Evolutionary conservation across 495 filamentous ascomycete species (phyloP).

Genomic region (Aspergillus egyptiacus): DNA sequence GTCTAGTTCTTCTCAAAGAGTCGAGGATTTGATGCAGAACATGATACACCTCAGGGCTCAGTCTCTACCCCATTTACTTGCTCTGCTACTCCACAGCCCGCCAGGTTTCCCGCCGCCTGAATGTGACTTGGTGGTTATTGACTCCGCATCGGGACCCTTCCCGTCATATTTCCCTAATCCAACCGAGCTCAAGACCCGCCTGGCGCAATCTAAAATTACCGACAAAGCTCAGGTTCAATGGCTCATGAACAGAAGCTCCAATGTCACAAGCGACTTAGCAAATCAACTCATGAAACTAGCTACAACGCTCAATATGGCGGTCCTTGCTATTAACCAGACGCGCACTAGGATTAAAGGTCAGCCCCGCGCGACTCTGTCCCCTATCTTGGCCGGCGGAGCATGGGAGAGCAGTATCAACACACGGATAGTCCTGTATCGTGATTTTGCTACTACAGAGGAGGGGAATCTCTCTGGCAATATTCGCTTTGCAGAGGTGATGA

Average conservation of each 20-base stretch:
- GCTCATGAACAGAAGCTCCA: constrained; percentile 55
- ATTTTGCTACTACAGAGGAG: constrained; percentile 34
- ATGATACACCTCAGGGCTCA: constrained; percentile 44
- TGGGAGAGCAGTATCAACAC: constrained; percentile 68
- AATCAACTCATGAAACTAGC: constrained; percentile 61
- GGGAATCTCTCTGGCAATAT: constrained; percentile 1
- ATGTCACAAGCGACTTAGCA: constrained; percentile 52
- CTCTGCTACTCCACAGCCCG: constrained; percentile 60
- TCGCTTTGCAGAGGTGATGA: constrained; percentile 44
- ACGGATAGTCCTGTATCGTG: constrained; percentile 64
- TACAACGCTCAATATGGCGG: constrained; percentile 56
- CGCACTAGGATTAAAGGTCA: constrained; percentile 60
- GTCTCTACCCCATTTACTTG: constrained; percentile 69
- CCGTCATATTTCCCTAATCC: constrained; percentile 62
- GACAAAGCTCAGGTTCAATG: constrained; percentile 45
- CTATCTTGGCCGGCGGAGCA: constrained; percentile 56
- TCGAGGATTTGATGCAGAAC: constrained; percentile 22
- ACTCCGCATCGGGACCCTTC: constrained; percentile 68
- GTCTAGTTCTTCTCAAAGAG: constrained; percentile 1
- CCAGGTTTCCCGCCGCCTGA: constrained; percentile 50
- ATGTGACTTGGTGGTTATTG: constrained; percentile 66
- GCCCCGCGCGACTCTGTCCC: constrained; percentile 57
- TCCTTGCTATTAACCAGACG: constrained; percentile 65
- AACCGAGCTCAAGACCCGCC: constrained; percentile 33
- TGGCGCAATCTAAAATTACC: constrained; percentile 21